Percentiles rank a stretch among this genome's conserved stretches.
These are phyloP conservation scores for Fusarium xyrophilum DNA, from an alignment of 2,329 filamentous ascomycete genomes.

Conservation along the genomic window DNA sequence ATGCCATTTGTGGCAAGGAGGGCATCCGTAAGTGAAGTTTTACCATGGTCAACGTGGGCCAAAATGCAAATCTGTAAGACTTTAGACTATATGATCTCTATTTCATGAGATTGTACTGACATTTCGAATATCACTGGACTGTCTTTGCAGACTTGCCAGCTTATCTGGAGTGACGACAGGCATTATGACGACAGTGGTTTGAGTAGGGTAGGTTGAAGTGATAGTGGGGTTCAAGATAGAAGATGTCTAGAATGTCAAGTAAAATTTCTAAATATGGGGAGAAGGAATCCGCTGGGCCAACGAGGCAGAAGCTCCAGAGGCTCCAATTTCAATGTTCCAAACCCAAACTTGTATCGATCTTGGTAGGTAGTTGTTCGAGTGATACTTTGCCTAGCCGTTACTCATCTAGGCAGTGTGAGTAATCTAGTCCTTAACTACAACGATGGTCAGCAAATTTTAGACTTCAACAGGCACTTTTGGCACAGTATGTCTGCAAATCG, in stretches of 20 bases:
- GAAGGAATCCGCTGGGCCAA: neutral
- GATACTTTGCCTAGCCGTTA: constrained; percentile 16
- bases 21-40: constrained; percentile 95
- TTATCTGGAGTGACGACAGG: constrained; percentile 90
- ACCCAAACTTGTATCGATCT: neutral
- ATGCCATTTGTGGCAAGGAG: constrained; percentile 99
- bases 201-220: constrained; percentile 10
- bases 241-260: neutral
- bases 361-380: constrained; percentile 15
- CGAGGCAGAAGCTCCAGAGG: neutral
- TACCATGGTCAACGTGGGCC: constrained; percentile 97
- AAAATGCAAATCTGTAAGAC: constrained; percentile 82
- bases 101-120: constrained; percentile 57
- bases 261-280: constrained; percentile 10
- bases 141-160: constrained; percentile 86
- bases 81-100: neutral
- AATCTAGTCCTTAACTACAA: constrained; percentile 25
- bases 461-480: constrained; percentile 13
- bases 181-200: constrained; percentile 63
- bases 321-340: constrained; percentile 8
- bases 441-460: constrained; percentile 30
- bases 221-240: constrained; percentile 6
- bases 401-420: constrained; percentile 36
- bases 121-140: constrained; percentile 90
- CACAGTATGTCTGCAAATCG: constrained; percentile 22